Percentiles rank a stretch among this genome's conserved stretches.
Conservation (phyloP, 805 yeast genomes). For the Maudiozyma barnettii region DNA sequence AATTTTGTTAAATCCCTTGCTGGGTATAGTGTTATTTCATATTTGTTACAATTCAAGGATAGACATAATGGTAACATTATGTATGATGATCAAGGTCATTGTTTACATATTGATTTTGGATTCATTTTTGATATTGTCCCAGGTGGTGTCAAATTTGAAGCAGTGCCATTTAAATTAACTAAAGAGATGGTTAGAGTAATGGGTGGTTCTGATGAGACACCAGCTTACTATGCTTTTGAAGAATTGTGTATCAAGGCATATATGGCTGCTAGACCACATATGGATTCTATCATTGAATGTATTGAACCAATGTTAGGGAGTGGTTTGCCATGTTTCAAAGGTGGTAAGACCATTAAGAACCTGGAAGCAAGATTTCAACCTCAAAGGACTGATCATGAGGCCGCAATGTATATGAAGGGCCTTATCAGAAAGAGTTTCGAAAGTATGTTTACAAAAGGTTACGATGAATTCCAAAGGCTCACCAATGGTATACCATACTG, state of each 20-base stretch:
- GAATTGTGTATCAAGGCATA: constrained; percentile 90
- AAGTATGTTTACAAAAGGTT: constrained; percentile 83
- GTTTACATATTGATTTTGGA: constrained; percentile 94
- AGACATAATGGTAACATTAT: constrained; percentile 97
- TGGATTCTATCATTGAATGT: constrained; percentile 74
- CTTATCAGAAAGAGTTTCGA: constrained; percentile 77
- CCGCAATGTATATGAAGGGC: constrained; percentile 65
- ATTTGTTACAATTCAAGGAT: constrained; percentile 86
- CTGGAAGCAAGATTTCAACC: constrained; percentile 74
- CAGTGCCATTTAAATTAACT: constrained; percentile 95
- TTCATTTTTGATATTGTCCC: constrained; percentile 98
- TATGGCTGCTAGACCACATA: constrained; percentile 78
- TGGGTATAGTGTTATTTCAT: constrained; percentile 87
- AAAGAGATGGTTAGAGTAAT: constrained; percentile 92
- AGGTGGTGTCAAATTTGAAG: constrained; percentile 96
- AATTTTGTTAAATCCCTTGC: constrained; percentile 91
- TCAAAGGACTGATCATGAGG: constrained; percentile 71
- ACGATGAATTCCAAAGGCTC: constrained; percentile 92
- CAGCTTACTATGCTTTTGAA: constrained; percentile 87
- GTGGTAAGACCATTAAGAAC: constrained; percentile 65
- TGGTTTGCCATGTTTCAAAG: constrained; percentile 94
- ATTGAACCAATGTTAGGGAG: constrained; percentile 90
- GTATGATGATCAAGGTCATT: constrained; percentile 92
- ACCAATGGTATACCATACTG: constrained; percentile 93
- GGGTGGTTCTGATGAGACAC: constrained; percentile 84